phyloP scores from a whole-genome alignment of 768 basidiomycete species.

The Boletellus ananiceps region DNA sequence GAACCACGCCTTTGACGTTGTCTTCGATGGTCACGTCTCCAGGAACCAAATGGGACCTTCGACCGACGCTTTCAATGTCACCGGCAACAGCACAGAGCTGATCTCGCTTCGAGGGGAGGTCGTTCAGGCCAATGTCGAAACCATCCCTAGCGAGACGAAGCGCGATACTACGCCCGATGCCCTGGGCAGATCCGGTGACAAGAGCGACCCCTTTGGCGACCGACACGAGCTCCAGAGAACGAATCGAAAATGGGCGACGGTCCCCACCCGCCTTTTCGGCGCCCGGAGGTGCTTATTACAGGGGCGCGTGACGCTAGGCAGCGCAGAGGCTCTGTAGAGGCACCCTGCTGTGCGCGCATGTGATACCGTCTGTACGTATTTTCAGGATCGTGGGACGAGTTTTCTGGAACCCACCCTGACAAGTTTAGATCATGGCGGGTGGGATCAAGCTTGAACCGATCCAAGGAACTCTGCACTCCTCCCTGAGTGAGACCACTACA shows the following conservation, averaged over 20 bases:
- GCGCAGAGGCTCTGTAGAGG: no score
- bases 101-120: slow-evolving; percentile 24
- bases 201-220: slow-evolving; percentile 29
- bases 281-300: no score
- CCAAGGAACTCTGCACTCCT: no score
- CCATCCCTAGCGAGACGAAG: slow-evolving; percentile 33
- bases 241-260: not conserved
- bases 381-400: no score
- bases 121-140: slow-evolving; percentile 30
- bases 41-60: slow-evolving; percentile 20
- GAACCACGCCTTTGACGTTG: slow-evolving; percentile 41
- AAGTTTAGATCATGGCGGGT: no score
- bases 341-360: no score
- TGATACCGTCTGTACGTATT: no score
- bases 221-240: slow-evolving; percentile 11
- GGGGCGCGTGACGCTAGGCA: no score
- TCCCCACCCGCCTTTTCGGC: no score
- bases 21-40: slow-evolving; percentile 41
- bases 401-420: no score
- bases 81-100: slow-evolving; percentile 26
- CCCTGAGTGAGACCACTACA: no score
- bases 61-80: slow-evolving; percentile 30
- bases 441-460: no score
- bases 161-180: slow-evolving; percentile 28
- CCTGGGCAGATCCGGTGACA: slow-evolving; percentile 33